Percentiles rank a stretch among this genome's conserved stretches.
phyloP scores from a whole-genome alignment of 768 basidiomycete species.

The Pilatotrama ljubarskyi region DNA sequence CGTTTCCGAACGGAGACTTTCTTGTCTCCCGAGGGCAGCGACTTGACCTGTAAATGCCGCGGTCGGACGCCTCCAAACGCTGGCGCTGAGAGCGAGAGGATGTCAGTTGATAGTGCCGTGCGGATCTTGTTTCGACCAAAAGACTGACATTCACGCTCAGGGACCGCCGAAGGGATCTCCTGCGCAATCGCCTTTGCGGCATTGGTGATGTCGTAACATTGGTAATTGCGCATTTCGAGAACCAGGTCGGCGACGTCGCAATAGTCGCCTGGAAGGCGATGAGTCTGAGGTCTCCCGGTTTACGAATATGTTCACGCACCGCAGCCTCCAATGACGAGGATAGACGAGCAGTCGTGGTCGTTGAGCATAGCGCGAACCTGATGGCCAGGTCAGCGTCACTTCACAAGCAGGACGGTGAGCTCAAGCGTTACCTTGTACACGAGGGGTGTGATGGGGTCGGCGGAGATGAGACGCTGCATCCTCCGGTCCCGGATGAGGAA shows the following conservation, averaged over 20 bases:
- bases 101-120: too few relatives aligned
- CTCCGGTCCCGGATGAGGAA: constrained; percentile 23
- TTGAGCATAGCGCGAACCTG: constrained; percentile 18
- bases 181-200: constrained; percentile 16
- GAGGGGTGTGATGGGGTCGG: constrained; percentile 21
- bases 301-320: not conserved
- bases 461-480: constrained; percentile 21
- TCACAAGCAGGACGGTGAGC: not conserved
- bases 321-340: constrained; percentile 24
- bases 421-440: constrained; percentile 11
- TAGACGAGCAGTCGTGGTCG: constrained; percentile 18
- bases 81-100: not conserved
- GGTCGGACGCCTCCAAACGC: not conserved
- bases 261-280: constrained; percentile 14
- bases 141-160: constrained; percentile 10
- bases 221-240: constrained; percentile 24
- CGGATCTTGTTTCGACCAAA: too few relatives aligned
- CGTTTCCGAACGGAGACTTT: constrained; percentile 11
- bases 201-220: constrained; percentile 19
- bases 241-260: constrained; percentile 24
- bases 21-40: constrained; percentile 3
- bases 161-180: constrained; percentile 20
- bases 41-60: not conserved
- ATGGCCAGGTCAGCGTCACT: not conserved
- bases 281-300: not conserved